Percentiles rank a stretch among this genome's conserved stretches.
Evolutionary conservation across 1,284 basidiomycete species (phyloP).

Genomic region (Rhodotorula mucilaginosa): DNA sequence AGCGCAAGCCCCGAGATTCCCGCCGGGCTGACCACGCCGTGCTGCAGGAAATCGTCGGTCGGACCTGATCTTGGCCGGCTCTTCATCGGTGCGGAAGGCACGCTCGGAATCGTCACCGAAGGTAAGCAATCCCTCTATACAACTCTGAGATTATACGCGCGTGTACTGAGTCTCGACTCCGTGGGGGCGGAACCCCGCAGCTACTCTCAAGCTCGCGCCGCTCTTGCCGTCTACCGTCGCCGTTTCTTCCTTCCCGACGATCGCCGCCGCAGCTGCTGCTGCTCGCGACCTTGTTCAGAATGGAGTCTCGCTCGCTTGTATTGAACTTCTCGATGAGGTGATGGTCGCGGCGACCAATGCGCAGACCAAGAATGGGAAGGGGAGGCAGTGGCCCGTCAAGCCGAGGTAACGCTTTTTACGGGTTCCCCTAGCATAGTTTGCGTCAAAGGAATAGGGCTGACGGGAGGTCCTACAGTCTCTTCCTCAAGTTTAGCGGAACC

Average conservation of each 20-base stretch:
- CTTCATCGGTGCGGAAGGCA: constrained; percentile 93
- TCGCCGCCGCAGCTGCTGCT: constrained; percentile 61
- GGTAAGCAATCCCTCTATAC: neutral
- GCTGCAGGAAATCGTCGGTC: constrained; percentile 70
- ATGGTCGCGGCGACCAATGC: constrained; percentile 60
- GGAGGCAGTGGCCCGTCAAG: constrained; percentile 58
- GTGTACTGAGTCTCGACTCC: neutral
- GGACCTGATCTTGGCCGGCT: constrained; percentile 88
- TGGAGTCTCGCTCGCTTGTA: constrained; percentile 55
- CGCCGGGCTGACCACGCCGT: no score
- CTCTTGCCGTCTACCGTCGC: constrained; percentile 64
- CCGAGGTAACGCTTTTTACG: constrained; percentile 52
- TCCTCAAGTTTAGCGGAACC: constrained; percentile 72
- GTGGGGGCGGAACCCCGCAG: constrained; percentile 48
- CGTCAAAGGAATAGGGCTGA: neutral
- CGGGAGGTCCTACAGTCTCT: constrained; percentile 53
- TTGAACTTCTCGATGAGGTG: constrained; percentile 68
- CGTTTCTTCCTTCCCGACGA: constrained; percentile 55
- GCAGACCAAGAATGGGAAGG: constrained; percentile 50
- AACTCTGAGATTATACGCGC: neutral
- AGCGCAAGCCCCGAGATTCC: no score
- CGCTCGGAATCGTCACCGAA: constrained; percentile 88
- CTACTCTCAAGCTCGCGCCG: constrained; percentile 76
- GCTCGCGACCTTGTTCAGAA: constrained; percentile 64
- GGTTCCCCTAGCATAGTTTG: neutral